Conservation (phyloP, 352 stramenopile genomes). For the Phytophthora idaei region DNA sequence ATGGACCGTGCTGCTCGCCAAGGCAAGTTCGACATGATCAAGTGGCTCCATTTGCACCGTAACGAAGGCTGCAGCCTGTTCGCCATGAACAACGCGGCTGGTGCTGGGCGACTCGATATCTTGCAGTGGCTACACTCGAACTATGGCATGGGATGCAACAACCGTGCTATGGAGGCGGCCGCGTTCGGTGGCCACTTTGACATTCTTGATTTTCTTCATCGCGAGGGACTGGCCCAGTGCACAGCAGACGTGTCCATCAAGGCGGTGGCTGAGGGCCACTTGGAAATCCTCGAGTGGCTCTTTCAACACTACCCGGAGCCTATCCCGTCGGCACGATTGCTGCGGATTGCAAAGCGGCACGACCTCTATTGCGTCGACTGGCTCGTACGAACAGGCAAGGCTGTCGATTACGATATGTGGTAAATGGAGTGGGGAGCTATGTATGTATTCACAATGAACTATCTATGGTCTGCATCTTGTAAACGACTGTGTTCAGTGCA, state of each 20-base stretch:
- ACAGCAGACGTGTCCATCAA: conserved; percentile 28
- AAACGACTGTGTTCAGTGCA: no score
- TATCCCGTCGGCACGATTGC: conserved; percentile 32
- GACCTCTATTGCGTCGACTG: conserved; percentile 42
- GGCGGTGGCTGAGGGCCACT: conserved; percentile 32
- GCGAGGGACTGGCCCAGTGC: conserved; percentile 19
- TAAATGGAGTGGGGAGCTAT: not conserved
- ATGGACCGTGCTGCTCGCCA: conserved; percentile 40
- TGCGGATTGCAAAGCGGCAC: conserved; percentile 38
- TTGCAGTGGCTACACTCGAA: conserved; percentile 32
- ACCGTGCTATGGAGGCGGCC: conserved; percentile 27
- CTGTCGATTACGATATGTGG: conserved; percentile 33
- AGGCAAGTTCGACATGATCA: conserved; percentile 41
- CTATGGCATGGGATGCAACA: conserved; percentile 30
- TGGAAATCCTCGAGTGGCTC: conserved; percentile 42
- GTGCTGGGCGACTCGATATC: conserved; percentile 33
- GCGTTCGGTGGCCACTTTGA: conserved; percentile 38
- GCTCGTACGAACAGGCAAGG: conserved; percentile 31
- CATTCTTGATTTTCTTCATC: conserved; percentile 41
- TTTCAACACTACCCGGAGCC: conserved; percentile 33
- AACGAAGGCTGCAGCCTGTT: conserved; percentile 32
- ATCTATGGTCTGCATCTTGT: no score
- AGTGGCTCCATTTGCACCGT: conserved; percentile 35
- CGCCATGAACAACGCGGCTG: conserved; percentile 33
- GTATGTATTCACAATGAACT: no score